Evolutionary conservation across 2,329 filamentous ascomycete species (phyloP), one percentile per base, ranked within the genome.

Genomic region (Ceratocystis albifundus): DNA sequence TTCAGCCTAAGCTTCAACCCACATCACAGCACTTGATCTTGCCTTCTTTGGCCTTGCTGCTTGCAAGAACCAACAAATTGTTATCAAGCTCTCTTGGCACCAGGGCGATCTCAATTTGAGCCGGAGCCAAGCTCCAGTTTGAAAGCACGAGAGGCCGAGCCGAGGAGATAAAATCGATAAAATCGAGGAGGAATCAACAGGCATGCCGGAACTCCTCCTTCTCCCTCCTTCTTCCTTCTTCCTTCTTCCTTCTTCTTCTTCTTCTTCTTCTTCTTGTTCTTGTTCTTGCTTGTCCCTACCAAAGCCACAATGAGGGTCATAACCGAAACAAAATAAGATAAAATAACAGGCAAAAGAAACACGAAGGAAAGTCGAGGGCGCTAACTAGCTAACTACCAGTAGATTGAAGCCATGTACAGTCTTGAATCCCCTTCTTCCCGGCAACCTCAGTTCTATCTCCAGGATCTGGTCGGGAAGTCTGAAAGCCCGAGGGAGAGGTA

Each of bases 121-220:
- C 12, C 20, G 20, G 15, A n/a, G 15, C 12, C 6, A n/a, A 48
- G 15, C 28, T 25, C 5, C 25, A 55, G 17, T 5, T 17, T 48
- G 46, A 48, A 55, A 55, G 50, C 50, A 55, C 50, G 50, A 55
- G 20, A 55, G 50, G 50, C 50, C 50, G 50, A 53, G n/a, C 44
- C 15, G 46, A 48, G 46, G 46, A 55, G 28, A 53, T 20, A 15
- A 22, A 53, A 20, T 53, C 15, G n/a, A 53, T 53, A 28, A 53
- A 53, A 53, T 22, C 17, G 8, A 20, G 8, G 8, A 20, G 20
- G 7, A 28, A 7, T 4, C 8, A 48, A 22, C 46, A 48, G 17
- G 17, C 17, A 48, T 7, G 46, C 20, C 46, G 20, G 15, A 7
- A n/a, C 46, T 46, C 44, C 44, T 17, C 44, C 17, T 20, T n/a